Base-by-base conservation (phyloP, 495 filamentous ascomycete species). In the Xylaria flabelliformis region DNA sequence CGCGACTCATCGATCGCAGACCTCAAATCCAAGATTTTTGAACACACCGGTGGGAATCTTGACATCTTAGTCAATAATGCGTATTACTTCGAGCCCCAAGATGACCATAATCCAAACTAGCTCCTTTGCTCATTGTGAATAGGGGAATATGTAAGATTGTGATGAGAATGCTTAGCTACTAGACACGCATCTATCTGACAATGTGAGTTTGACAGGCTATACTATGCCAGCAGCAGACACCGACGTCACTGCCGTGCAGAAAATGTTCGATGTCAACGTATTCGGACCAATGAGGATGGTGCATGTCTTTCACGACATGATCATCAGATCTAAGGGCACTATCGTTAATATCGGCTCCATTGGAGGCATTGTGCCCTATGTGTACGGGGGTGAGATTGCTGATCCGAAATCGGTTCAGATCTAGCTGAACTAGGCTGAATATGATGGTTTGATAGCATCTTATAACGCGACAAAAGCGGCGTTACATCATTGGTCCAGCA, bases 271-370 rank as follows among this genome's bases (percentile, higher is more conserved):
- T 4, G 78, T 82, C 32, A 82, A 82, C 51, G 71, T 82, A 17
- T 79, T 82, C 64, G 80, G 80, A 0, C 80, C 80, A 0, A 82
- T 82, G 80, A 68, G 77, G 15, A 80, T 80, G 80, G 74, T 82
- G 7, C 78, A 72, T 26, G 24, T 1, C 76, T 80, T 81, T 53
- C 78, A 81, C 64, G 34, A 50, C 0, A 50, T 80, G 73, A 36
- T 81, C 10, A 73, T 80, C 21, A 19, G 19, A 51, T 55, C 73
- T 0, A 66, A 74, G 36, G 78, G 78, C 0, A 73, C 34, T 1
- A 74, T 81, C 10, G 77, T 81, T 1, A 81, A 81, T 44, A 80
- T 79, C 15, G 78, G 80, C 0, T 74, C 76, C 10, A 71, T 81
- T 74, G 80, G 78, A 1, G 80, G 80, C 1, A 73, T 81, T 26